Percentiles rank a stretch among this genome's conserved stretches.
Conservation (phyloP, 495 filamentous ascomycete genomes). For the Podospora sp. region DNA sequence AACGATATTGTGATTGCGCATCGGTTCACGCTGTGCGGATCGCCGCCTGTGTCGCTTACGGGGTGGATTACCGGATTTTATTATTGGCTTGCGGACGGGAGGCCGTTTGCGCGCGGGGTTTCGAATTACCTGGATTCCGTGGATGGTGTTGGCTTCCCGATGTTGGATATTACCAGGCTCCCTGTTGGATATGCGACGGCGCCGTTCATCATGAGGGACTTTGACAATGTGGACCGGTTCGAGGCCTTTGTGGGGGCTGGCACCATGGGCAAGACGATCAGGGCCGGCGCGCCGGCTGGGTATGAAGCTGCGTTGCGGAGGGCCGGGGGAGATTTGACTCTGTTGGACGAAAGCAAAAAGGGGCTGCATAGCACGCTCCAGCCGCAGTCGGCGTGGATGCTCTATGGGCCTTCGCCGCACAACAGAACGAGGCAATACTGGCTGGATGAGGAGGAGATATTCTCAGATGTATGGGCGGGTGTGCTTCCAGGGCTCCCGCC, state of each 20-base stretch:
- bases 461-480: not conserved
- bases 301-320: conserved; percentile 27
- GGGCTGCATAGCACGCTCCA: conserved; percentile 25
- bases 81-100: conserved; percentile 48
- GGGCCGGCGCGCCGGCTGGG: conserved; percentile 26
- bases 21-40: conserved; percentile 24
- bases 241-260: conserved; percentile 35
- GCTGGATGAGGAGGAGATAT: conserved; percentile 6
- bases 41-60: conserved; percentile 33
- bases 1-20: conserved; percentile 33
- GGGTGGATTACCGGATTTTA: conserved; percentile 56
- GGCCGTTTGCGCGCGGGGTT: conserved; percentile 20
- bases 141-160: conserved; percentile 28
- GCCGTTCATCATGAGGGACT: conserved; percentile 37
- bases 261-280: conserved; percentile 34
- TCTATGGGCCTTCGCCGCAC: conserved; percentile 32
- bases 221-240: conserved; percentile 22
- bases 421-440: not conserved
- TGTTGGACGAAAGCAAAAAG: conserved; percentile 6
- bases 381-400: conserved; percentile 36
- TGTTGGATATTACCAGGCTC: conserved; percentile 29
- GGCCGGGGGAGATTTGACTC: conserved; percentile 17
- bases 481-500: not conserved
- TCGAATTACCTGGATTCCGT: too few relatives aligned
- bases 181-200: conserved; percentile 36